These are phyloP conservation scores for Scutellaria minor DNA, from an alignment of 257 asterid genomes.

Conservation along the genomic window DNA sequence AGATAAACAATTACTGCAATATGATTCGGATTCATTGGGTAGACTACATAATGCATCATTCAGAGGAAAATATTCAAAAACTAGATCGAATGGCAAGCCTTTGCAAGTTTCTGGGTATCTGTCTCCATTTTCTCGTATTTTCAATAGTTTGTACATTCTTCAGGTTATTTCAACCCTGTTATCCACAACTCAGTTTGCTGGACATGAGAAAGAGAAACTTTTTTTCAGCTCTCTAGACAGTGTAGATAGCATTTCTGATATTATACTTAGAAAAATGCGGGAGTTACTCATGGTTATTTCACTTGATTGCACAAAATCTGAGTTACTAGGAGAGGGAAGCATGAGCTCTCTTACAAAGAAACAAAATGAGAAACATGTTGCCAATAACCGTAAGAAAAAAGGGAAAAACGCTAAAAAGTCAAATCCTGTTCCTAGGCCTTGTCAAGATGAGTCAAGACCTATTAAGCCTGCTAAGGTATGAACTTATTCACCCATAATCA, in stretches of 20 bases:
- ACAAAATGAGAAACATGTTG: slow-evolving; percentile 60
- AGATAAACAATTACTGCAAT: slow-evolving; percentile 42
- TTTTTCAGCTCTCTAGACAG: slow-evolving; percentile 82
- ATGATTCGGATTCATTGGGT: slow-evolving; percentile 41
- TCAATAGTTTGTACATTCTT: slow-evolving; percentile 71
- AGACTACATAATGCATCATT: slow-evolving; percentile 38
- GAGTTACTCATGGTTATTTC: slow-evolving; percentile 82
- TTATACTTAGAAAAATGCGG: slow-evolving; percentile 73
- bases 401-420: slow-evolving; percentile 74
- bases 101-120: slow-evolving; percentile 46
- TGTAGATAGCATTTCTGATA: slow-evolving; percentile 75
- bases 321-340: slow-evolving; percentile 78
- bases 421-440: slow-evolving; percentile 55
- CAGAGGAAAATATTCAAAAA: slow-evolving; percentile 43
- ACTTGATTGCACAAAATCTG: slow-evolving; percentile 88
- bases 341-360: slow-evolving; percentile 48
- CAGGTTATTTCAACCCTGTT: slow-evolving; percentile 64
- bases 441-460: slow-evolving; percentile 51
- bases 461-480: slow-evolving; percentile 59
- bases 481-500: slow-evolving; percentile 30
- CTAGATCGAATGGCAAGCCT: slow-evolving; percentile 34
- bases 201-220: slow-evolving; percentile 54
- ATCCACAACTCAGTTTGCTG: slow-evolving; percentile 55
- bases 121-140: slow-evolving; percentile 50
- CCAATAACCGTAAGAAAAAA: slow-evolving; percentile 72